phyloP scores from a whole-genome alignment of 2,329 filamentous ascomycete species.

The Rutstroemia sp. region DNA sequence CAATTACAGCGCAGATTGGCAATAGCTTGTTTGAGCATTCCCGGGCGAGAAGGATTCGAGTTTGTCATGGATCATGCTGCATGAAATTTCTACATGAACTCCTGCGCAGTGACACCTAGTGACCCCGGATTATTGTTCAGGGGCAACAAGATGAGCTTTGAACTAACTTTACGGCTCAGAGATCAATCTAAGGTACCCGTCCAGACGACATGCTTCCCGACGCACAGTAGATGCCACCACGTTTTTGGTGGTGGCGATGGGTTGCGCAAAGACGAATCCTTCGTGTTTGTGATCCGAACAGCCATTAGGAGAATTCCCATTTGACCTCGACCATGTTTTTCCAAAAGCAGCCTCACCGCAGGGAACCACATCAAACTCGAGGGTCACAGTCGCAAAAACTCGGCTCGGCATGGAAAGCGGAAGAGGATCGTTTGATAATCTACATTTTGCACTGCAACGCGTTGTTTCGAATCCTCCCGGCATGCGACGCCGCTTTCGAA shows the following conservation, averaged over 20 bases:
- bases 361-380: background rate
- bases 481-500: background rate
- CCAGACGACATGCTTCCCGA: too few species aligned
- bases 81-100: background rate
- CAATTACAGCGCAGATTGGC: background rate
- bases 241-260: background rate
- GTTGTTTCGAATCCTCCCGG: slow-evolving; percentile 4
- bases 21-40: background rate
- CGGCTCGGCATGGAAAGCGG: background rate
- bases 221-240: background rate
- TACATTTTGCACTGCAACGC: background rate
- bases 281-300: background rate
- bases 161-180: background rate
- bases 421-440: background rate
- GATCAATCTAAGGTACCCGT: too few species aligned
- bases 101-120: background rate
- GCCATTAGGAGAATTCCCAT: too few species aligned
- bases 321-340: background rate
- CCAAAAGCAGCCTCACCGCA: slow-evolving; percentile 6
- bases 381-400: background rate
- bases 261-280: background rate
- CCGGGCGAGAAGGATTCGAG: slow-evolving; percentile 3
- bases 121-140: background rate
- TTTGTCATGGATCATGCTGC: slow-evolving; percentile 1
- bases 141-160: background rate